Evolutionary conservation across 2,329 filamentous ascomycete genomes (phyloP), one percentile per base, ranked within the genome.

Genomic region (Dothistroma septosporum): DNA sequence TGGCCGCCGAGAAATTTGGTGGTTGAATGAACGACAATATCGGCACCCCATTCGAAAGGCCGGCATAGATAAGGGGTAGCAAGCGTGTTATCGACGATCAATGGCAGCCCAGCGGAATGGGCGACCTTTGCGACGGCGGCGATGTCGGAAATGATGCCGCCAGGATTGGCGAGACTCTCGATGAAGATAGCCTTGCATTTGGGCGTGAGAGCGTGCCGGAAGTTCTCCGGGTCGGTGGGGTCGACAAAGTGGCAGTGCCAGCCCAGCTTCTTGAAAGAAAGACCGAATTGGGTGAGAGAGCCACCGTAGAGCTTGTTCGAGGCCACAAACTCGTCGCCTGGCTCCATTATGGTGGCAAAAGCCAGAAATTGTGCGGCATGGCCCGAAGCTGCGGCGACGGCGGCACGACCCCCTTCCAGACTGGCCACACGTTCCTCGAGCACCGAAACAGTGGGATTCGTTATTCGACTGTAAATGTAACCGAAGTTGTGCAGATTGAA

Each of bases 401-500:
- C 61, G 28, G 61, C 61, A 11, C 58, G 58, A 33, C 61, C 61
- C 24, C 61, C 61, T 57, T 63, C 61, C 33, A 63, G 32, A 59
- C 58, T 63, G 47, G 61, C 61, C 50, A 63, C 59, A 22, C 61
- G 61, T 49, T 63, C 59, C 53, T 63, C 61, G 37, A 63, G 59
- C 8, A 63, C 61, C 28, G 58, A 61, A 4, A 63, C 61, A n/a
- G 61, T 63, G 53, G 61, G 61, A 24, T 63, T 63, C 28, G 61
- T 63, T 19, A 61, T 28, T 53, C 61, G 58, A 44, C 58, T 59
- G 53, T 63, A 63, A 31, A 61, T 58, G 48, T 56, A 61, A 55
- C 61, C 61, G 57, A 61, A 61, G 55, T 63, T 61, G 59, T 61
- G 58, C 46, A 63, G 59, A 41, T 61, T 61, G 59, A 63, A 63